phyloP scores from a whole-genome alignment of 495 filamentous ascomycete genomes.

The Podospora bellae-mahoneyi region DNA sequence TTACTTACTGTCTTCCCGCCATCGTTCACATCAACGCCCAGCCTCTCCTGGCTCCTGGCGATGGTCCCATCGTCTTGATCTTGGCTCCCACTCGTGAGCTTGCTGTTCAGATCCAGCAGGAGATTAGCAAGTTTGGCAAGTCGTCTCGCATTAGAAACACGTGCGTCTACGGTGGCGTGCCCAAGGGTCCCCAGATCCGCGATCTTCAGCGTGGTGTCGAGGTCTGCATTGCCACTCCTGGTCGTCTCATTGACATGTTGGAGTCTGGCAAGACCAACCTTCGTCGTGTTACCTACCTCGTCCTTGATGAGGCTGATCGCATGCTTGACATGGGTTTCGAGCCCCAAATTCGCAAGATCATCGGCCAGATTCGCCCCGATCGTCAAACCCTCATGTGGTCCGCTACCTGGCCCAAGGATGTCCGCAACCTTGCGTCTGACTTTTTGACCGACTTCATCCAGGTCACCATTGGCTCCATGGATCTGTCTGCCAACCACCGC shows the following conservation, averaged over 20 bases:
- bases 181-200: constrained; percentile 92
- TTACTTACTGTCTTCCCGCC: constrained; percentile 96
- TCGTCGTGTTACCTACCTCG: constrained; percentile 92
- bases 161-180: constrained; percentile 98
- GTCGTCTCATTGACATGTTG: constrained; percentile 97
- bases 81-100: constrained; percentile 95
- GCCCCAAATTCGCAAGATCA: constrained; percentile 89
- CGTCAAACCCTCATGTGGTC: constrained; percentile 99
- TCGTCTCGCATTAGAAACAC: constrained; percentile 98
- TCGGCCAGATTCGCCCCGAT: constrained; percentile 94
- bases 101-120: constrained; percentile 95
- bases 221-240: constrained; percentile 93
- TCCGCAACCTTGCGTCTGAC: constrained; percentile 89
- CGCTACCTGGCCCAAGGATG: constrained; percentile 99
- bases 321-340: constrained; percentile 94
- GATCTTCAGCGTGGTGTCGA: constrained; percentile 85
- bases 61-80: constrained; percentile 94
- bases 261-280: constrained; percentile 97
- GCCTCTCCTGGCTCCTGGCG: constrained; percentile 92
- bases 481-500: constrained; percentile 95
- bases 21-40: constrained; percentile 99
- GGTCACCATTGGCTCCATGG: constrained; percentile 97
- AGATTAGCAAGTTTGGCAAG: constrained; percentile 94
- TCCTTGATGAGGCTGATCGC: constrained; percentile 84
- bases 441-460: constrained; percentile 97